These are phyloP conservation scores for Paratinospora sagittata DNA, from an alignment of 164 flowering plant genomes.

Conservation along the genomic window DNA sequence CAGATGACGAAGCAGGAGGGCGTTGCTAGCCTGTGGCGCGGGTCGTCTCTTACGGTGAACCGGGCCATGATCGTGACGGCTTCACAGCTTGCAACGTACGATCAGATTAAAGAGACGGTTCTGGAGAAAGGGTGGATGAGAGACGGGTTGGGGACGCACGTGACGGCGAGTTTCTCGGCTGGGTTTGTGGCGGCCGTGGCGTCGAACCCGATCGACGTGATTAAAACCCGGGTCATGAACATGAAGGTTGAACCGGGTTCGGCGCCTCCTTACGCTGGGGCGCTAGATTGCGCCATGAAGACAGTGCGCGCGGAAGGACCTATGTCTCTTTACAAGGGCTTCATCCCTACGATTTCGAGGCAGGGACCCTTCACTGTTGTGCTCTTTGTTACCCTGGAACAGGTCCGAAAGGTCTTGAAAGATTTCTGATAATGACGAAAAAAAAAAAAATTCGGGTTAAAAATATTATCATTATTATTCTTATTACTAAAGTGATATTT, in stretches of 20 bases:
- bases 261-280: slow-evolving; percentile 67
- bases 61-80: slow-evolving; percentile 94
- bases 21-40: slow-evolving; percentile 71
- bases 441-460: slow-evolving; percentile 16
- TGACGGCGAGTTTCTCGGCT: slow-evolving; percentile 76
- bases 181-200: slow-evolving; percentile 86
- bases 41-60: slow-evolving; percentile 79
- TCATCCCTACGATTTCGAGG: slow-evolving; percentile 76
- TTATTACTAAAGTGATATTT: too few species aligned
- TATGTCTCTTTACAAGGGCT: slow-evolving; percentile 84
- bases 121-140: slow-evolving; percentile 44
- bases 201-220: slow-evolving; percentile 84
- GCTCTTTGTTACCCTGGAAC: slow-evolving; percentile 83
- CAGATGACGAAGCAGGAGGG: slow-evolving; percentile 65
- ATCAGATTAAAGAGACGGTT: slow-evolving; percentile 73
- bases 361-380: slow-evolving; percentile 92
- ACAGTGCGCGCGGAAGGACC: slow-evolving; percentile 71
- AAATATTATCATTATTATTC: too few species aligned
- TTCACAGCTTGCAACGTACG: slow-evolving; percentile 87
- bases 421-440: slow-evolving; percentile 43
- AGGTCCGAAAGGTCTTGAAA: slow-evolving; percentile 71
- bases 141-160: slow-evolving; percentile 85
- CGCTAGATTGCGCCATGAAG: slow-evolving; percentile 75
- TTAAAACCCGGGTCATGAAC: slow-evolving; percentile 88
- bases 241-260: slow-evolving; percentile 70